These are phyloP conservation scores for Diplosphaera chodatii DNA, from an alignment of 139 green algal genomes.

Conservation along the genomic window DNA sequence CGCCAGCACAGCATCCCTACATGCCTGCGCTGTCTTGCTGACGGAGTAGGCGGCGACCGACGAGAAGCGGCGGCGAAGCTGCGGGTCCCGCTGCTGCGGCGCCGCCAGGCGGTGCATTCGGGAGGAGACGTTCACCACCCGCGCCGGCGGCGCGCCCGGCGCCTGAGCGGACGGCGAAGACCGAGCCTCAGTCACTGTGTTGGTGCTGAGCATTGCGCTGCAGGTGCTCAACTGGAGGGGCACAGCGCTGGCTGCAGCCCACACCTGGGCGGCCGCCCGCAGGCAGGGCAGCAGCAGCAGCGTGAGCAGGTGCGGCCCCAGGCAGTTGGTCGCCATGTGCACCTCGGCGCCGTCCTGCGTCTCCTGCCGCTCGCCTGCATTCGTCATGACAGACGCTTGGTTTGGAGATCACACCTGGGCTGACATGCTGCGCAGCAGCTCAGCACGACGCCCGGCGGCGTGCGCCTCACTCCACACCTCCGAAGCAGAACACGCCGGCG, in stretches of 20 bases:
- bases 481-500: slow-evolving; percentile 74
- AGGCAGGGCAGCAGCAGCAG: slow-evolving; percentile 64
- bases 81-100: slow-evolving; percentile 10
- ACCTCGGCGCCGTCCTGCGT: slow-evolving; percentile 67
- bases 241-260: neutral
- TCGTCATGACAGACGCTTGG: neutral
- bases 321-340: slow-evolving; percentile 78
- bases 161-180: too few relatives aligned
- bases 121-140: slow-evolving; percentile 63
- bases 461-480: slow-evolving; percentile 41
- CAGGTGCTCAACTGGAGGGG: too few relatives aligned
- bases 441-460: too few relatives aligned
- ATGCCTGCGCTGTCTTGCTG: slow-evolving; percentile 78
- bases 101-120: slow-evolving; percentile 28
- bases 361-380: slow-evolving; percentile 34
- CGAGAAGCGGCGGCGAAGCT: slow-evolving; percentile 28
- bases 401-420: too few relatives aligned
- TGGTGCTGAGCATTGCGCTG: too few relatives aligned
- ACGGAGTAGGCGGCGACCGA: slow-evolving; percentile 54
- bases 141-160: neutral
- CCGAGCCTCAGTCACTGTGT: too few relatives aligned
- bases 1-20: too few relatives aligned
- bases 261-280: slow-evolving; percentile 15
- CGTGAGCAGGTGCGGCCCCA: slow-evolving; percentile 75
- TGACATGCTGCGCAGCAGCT: too few relatives aligned